Base-by-base conservation (phyloP, 2,329 filamentous ascomycete genomes). In the Penicillium sp. region DNA sequence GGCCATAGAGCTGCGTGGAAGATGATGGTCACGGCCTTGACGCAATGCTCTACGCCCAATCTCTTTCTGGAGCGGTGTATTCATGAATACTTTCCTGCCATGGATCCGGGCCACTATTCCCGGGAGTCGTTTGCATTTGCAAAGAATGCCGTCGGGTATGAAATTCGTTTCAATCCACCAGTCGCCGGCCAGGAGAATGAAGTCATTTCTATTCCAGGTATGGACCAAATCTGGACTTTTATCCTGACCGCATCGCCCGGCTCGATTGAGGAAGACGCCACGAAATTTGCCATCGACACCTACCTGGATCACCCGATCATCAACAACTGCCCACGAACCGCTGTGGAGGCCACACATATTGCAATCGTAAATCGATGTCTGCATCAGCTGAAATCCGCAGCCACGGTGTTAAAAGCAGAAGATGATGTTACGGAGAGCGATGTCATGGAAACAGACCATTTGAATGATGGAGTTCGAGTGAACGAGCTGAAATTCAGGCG, bases 191-290 rank as follows among this genome's bases (percentile, higher is more conserved):
- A 44, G 6, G 65, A 67, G 20, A 44, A 63, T 33, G 61, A 69
- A 31, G 57, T 68, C 17, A 57, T 70, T n/a, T 49, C 55, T n/a
- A 61, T 71, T 33, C 68, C 71, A 3, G 71, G 72, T 5, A 69
- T 71, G 45, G 84, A 92, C 50, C 75, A 88, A 40, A 68, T 95
- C n/a, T 95, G 89, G 89, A 77, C 79, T 15, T 77, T 95, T 51
- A 79, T 90, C 22, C 67, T 94, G 36, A 80, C 76, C 11, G 79
- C 84, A 1, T 77, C 79, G 4, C 69, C 76, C 25, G 68, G 74
- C 25, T 75, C 72, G 0, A 79, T 93, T 32, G 85, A 85, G 48
- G 72, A 74, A 13, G 66, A 72, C 35, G 83, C 85, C 1, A 87
- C 84, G 18, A 72, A 71, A 34, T 79, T 80, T 14, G 76, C 94